These are phyloP conservation scores for Nasturtium officinale DNA, from an alignment of 345 rosid species.

Conservation along the genomic window DNA sequence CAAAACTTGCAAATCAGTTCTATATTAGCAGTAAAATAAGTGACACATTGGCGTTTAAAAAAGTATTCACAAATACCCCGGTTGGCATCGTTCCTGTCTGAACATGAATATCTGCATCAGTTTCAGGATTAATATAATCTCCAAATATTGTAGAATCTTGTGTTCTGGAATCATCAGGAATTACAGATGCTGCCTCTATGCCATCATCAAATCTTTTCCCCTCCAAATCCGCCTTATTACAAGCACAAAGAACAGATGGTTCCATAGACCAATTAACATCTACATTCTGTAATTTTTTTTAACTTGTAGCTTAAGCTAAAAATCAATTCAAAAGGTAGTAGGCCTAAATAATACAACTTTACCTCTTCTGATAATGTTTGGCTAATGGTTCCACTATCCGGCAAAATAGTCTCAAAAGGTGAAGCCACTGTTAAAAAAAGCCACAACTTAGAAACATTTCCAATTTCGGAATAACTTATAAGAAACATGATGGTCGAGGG, in stretches of 20 bases:
- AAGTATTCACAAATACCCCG: conserved; percentile 11
- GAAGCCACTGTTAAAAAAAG: conserved; percentile 13
- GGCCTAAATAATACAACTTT: background rate
- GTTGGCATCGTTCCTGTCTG: conserved; percentile 22
- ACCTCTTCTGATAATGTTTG: conserved; percentile 28
- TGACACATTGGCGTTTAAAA: background rate
- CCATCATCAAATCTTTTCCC: conserved; percentile 14
- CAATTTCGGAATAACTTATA: background rate
- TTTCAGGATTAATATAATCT: conserved; percentile 22
- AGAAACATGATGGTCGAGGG: background rate
- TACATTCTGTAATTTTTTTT: too few species aligned
- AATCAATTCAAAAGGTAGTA: conserved; percentile 4
- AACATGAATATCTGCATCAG: conserved; percentile 13
- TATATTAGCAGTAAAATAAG: conserved; percentile 1
- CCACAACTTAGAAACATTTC: background rate
- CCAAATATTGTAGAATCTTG: conserved; percentile 24
- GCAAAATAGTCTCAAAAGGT: conserved; percentile 18
- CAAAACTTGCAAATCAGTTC: conserved; percentile 12
- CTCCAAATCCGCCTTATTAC: conserved; percentile 1
- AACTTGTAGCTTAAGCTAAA: background rate
- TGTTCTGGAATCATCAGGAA: conserved; percentile 23
- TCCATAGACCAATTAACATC: conserved; percentile 1
- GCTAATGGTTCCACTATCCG: conserved; percentile 6
- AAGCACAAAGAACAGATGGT: conserved; percentile 26
- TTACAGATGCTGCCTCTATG: conserved; percentile 8